A percentile compares a stretch with the other conserved stretches of the same genome.
These are phyloP conservation scores for Papiliotrema nemorosa DNA, from an alignment of 1,284 basidiomycete genomes.

Conservation along the genomic window DNA sequence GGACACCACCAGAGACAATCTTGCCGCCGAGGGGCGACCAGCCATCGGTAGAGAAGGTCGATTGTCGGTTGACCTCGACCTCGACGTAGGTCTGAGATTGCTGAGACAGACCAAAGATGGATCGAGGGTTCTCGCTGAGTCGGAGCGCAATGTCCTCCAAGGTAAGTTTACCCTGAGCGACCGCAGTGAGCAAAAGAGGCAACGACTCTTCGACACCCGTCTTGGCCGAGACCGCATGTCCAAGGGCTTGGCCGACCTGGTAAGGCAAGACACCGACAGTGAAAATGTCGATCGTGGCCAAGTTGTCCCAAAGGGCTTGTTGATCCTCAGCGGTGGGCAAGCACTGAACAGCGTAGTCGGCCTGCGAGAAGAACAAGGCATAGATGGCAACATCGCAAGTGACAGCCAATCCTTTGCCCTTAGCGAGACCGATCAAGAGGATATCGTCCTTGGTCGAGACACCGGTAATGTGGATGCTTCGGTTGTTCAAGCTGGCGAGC, in stretches of 20 bases:
- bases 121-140: constrained; percentile 85
- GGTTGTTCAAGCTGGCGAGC: constrained; percentile 84
- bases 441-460: constrained; percentile 86
- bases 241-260: constrained; percentile 66
- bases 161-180: constrained; percentile 72
- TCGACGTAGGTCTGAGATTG: constrained; percentile 86
- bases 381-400: constrained; percentile 96
- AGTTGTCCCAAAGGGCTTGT: constrained; percentile 77
- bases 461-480: constrained; percentile 90
- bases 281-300: constrained; percentile 85
- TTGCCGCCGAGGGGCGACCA: constrained; percentile 85
- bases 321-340: constrained; percentile 80
- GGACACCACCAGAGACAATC: constrained; percentile 69
- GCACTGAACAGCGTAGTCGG: constrained; percentile 62
- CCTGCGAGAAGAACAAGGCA: constrained; percentile 81
- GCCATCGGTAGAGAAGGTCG: constrained; percentile 57
- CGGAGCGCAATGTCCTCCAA: constrained; percentile 77
- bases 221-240: constrained; percentile 63
- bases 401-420: constrained; percentile 88
- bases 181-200: constrained; percentile 82
- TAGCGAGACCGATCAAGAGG: constrained; percentile 86
- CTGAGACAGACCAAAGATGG: constrained; percentile 87
- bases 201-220: constrained; percentile 86
- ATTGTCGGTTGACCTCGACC: constrained; percentile 78
- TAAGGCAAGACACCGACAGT: constrained; percentile 84